Evolutionary conservation across 495 filamentous ascomycete species (phyloP), one percentile per base, ranked within the genome.

Genomic region (Lasiosphaeria hispida): DNA sequence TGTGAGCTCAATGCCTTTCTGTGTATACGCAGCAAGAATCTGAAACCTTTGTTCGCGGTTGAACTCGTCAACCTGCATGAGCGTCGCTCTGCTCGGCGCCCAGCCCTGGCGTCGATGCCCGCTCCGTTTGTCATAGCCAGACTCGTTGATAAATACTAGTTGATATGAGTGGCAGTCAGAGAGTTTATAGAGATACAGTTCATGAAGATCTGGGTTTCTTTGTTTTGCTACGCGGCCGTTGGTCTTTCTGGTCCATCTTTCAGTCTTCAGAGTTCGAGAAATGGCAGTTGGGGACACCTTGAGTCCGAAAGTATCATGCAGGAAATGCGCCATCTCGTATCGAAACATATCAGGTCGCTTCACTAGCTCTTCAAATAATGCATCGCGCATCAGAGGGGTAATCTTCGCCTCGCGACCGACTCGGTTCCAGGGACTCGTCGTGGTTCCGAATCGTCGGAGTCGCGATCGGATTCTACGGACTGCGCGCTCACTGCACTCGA

Each of bases 21-120:
- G 62, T 43, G 64, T 63, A 66, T 77, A 78, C 18, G 70, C 69
- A 13, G 40, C 39, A 4, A 77, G 60, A 15, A 78, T 77, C 49
- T 77, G 63, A 45, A 72, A 70, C 38, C 67, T 53, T 50, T 72
- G 41, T 14, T 63, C 65, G 30, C 68, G 65, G 35, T 72, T 57
- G 36, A 74, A 72, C 36, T 58, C 36, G 23, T 67, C 63, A 37
- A 75, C 57, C 54, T 79, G 55, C n/a, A 73, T 60, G 14, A 66
- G 71, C 19, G 68, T 68, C 19, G 65, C 57, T 4, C 71, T 65
- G 18, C 60, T 40, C 10, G 71, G 66, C 19, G 72, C 69, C 71
- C 64, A 72, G 15, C 70, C 66, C 8, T 59, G 68, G 17, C 63
- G n/a, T n/a, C n/a, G n/a, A n/a, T n/a, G n/a, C n/a, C n/a, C n/a